These are phyloP conservation scores for Vitis amurensis DNA, from an alignment of 164 flowering plant species.

Conservation along the genomic window DNA sequence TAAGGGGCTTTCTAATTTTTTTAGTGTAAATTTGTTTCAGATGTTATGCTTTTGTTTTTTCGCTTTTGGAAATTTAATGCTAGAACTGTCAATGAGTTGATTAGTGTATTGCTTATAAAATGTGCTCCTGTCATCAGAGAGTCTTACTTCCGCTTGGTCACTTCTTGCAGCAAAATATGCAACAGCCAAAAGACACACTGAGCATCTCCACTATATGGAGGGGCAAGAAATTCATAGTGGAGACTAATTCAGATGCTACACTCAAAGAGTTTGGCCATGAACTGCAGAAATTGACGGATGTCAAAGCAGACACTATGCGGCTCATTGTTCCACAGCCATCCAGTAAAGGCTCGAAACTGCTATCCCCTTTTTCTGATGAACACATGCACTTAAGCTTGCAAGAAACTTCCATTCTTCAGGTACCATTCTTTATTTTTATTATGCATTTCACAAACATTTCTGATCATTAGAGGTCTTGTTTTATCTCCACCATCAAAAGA, in stretches of 20 bases:
- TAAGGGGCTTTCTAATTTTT: too few species aligned
- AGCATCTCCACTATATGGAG: conserved; percentile 63
- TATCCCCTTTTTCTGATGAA: conserved; percentile 79
- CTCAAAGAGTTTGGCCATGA: conserved; percentile 70
- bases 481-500: too few species aligned
- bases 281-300: conserved; percentile 63
- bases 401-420: conserved; percentile 59
- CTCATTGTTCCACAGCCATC: conserved; percentile 64
- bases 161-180: conserved; percentile 43
- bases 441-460: background rate
- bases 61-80: too few species aligned
- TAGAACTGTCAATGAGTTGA: background rate
- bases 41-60: too few species aligned
- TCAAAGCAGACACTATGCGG: conserved; percentile 75
- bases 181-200: conserved; percentile 13
- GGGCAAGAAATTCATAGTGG: conserved; percentile 51
- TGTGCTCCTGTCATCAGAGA: too few species aligned
- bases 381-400: conserved; percentile 62
- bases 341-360: conserved; percentile 50
- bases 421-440: conserved; percentile 16
- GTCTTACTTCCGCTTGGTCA: background rate
- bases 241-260: conserved; percentile 42
- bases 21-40: too few species aligned
- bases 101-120: background rate
- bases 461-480: too few species aligned